phyloP scores from a whole-genome alignment of 768 basidiomycete genomes.

The Agaricus bisporus region DNA sequence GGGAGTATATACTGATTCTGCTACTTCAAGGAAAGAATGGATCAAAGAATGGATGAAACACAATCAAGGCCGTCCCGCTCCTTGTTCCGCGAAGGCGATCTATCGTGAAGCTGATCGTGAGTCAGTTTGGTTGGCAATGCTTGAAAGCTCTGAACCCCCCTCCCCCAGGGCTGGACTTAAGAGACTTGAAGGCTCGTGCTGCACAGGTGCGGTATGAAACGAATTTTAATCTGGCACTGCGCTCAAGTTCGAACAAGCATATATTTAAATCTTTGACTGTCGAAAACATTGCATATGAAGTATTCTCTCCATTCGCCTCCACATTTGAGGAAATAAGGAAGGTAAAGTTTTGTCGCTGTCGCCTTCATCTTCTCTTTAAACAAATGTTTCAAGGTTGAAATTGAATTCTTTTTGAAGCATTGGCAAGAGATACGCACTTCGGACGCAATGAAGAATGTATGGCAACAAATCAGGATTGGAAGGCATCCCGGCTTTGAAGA shows the following conservation, averaged over 20 bases:
- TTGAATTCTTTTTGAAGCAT: conserved; percentile 73
- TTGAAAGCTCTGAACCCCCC: too few relatives aligned
- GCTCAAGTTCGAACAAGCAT: conserved; percentile 35
- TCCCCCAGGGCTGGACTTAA: conserved; percentile 57
- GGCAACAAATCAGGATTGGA: conserved; percentile 80
- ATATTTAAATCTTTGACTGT: conserved; percentile 71
- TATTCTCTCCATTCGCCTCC: conserved; percentile 81
- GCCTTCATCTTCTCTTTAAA: conserved; percentile 20
- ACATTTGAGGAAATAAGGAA: conserved; percentile 78
- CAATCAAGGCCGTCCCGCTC: conserved; percentile 56
- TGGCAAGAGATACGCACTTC: conserved; percentile 82
- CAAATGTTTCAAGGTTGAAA: conserved; percentile 46
- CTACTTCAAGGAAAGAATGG: conserved; percentile 54
- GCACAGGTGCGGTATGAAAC: conserved; percentile 31
- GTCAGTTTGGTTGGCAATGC: conserved; percentile 17
- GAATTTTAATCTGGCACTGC: not conserved
- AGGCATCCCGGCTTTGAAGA: conserved; percentile 87
- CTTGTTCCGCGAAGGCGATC: conserved; percentile 78
- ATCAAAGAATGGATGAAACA: conserved; percentile 59
- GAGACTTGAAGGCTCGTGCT: conserved; percentile 68
- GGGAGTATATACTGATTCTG: conserved; percentile 17
- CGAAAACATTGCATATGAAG: conserved; percentile 79
- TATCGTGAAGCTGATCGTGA: conserved; percentile 80
- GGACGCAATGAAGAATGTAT: conserved; percentile 77
- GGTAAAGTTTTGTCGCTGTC: conserved; percentile 26